Evolutionary conservation across 208 protist species (phyloP).

Genomic region (Trypanosoma mega): DNA sequence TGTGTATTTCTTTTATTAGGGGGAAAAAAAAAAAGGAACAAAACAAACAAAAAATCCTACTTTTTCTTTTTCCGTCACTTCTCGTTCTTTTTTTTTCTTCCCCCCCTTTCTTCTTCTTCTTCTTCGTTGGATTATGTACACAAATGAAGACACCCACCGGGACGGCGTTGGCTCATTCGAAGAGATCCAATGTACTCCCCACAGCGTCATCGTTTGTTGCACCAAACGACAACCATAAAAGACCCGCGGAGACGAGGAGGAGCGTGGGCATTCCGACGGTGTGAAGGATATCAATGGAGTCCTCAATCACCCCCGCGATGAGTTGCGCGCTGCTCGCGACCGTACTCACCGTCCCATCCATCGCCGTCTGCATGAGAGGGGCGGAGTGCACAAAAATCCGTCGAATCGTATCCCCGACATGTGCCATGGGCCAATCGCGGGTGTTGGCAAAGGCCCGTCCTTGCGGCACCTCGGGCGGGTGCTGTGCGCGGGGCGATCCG

Average conservation of each 20-base stretch:
- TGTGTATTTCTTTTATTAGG: no score
- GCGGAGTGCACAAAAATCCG: not conserved
- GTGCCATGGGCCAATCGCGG: not conserved
- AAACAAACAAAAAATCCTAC: not conserved
- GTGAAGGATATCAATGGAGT: constrained; percentile 18
- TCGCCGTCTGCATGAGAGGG: constrained; percentile 8
- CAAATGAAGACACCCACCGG: not conserved
- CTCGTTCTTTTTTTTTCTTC: no score
- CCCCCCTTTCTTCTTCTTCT: not conserved
- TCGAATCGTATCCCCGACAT: constrained; percentile 8
- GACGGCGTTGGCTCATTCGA: no score
- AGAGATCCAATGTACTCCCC: not conserved
- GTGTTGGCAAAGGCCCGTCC: not conserved
- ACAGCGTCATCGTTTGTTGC: not conserved
- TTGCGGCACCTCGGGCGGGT: no score
- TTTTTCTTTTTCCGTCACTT: not conserved
- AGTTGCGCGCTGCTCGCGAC: not conserved
- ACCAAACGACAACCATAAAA: constrained; percentile 16
- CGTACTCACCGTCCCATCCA: constrained; percentile 3
- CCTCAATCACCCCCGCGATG: not conserved
- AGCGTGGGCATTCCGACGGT: constrained; percentile 9
- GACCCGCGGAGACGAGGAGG: not conserved
- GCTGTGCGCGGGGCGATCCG: not conserved
- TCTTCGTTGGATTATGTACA: not conserved
- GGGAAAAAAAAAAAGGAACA: no score